Conservation (phyloP, 2,329 filamentous ascomycete species). For the Diaporthe vexans region DNA sequence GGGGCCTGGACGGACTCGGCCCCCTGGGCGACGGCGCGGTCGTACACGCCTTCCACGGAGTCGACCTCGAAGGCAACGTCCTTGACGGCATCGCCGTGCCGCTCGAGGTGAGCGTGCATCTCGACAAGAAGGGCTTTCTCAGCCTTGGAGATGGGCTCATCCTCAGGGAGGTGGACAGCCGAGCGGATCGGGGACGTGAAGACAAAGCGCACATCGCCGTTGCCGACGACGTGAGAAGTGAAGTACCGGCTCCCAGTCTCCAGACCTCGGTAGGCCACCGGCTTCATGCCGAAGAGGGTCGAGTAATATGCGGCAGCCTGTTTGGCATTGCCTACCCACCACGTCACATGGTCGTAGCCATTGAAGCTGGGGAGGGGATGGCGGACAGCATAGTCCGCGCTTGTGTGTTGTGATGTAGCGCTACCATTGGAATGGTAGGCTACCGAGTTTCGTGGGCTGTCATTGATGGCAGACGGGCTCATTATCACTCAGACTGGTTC, state of each 20-base stretch:
- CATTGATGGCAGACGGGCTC: constrained; percentile 71
- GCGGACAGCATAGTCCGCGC: constrained; percentile 69
- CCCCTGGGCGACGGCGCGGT: constrained; percentile 76
- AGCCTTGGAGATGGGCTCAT: constrained; percentile 72
- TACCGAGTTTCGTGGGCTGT: constrained; percentile 62
- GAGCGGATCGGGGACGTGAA: constrained; percentile 86
- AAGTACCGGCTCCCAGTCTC: constrained; percentile 88
- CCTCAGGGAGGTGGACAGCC: constrained; percentile 63
- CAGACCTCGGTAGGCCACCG: constrained; percentile 86
- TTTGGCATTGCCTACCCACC: constrained; percentile 98
- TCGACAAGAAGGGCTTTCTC: constrained; percentile 78
- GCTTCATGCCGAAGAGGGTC: constrained; percentile 86
- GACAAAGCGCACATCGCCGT: constrained; percentile 83
- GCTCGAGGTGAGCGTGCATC: constrained; percentile 86
- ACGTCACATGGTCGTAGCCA: constrained; percentile 93
- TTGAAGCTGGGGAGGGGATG: constrained; percentile 72
- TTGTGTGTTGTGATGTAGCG: constrained; percentile 53
- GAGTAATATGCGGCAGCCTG: constrained; percentile 93
- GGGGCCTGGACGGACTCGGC: constrained; percentile 75
- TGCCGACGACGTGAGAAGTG: constrained; percentile 87
- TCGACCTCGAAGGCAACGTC: constrained; percentile 97
- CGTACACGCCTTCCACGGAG: constrained; percentile 84
- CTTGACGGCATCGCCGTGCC: constrained; percentile 93
- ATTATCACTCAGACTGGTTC: constrained; percentile 56
- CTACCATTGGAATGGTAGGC: constrained; percentile 48